Evolutionary conservation across 331 rosid genomes (phyloP).

Genomic region (Spiraea crenata): DNA sequence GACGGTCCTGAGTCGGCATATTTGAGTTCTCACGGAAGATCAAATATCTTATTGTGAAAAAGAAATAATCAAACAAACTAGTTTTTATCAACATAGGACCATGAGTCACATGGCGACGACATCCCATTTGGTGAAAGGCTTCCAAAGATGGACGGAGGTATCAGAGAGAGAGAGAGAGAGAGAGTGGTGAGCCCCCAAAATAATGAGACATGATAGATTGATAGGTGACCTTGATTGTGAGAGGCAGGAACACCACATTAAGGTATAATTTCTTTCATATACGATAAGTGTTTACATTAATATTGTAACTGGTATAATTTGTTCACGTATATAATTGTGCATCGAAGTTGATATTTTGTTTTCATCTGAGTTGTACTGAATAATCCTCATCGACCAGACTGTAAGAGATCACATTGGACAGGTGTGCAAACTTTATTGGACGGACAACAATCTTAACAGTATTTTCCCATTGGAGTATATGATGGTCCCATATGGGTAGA

Average conservation of each 20-base stretch:
- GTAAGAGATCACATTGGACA: too few relatives aligned
- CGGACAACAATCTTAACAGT: slow-evolving; percentile 15
- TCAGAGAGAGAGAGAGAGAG: not conserved
- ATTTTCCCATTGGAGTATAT: not conserved
- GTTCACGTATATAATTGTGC: too few relatives aligned
- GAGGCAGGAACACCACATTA: too few relatives aligned
- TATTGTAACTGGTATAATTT: too few relatives aligned
- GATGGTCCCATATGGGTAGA: slow-evolving; percentile 17
- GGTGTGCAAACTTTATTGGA: not conserved
- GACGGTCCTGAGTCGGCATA: slow-evolving; percentile 5
- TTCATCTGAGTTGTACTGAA: too few relatives aligned
- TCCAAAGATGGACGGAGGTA: slow-evolving; percentile 11
- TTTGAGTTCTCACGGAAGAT: not conserved
- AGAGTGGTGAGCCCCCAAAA: not conserved
- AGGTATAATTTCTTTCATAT: too few relatives aligned
- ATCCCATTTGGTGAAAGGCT: not conserved
- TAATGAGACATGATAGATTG: not conserved
- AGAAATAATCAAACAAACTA: not conserved
- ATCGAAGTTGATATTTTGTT: too few relatives aligned
- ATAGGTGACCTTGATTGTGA: not conserved
- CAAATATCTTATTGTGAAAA: not conserved
- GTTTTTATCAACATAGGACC: not conserved
- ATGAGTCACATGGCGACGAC: not conserved
- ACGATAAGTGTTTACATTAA: too few relatives aligned
- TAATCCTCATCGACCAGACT: too few relatives aligned